These are phyloP conservation scores for Eucalyptus tenuipes DNA, from an alignment of 345 rosid species.

Conservation along the genomic window DNA sequence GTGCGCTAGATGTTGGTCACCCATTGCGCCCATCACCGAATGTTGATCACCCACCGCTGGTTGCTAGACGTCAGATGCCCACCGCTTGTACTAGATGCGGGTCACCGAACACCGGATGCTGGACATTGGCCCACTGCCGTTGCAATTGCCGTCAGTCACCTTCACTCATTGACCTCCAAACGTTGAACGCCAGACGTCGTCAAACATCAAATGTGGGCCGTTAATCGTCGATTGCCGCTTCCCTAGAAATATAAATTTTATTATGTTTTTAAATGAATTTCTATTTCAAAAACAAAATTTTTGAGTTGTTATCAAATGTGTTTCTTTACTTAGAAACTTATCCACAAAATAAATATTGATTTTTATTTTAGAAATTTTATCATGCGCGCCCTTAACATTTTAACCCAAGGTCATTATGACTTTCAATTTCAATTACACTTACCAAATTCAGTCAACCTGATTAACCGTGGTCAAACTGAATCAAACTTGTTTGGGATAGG, in stretches of 20 bases:
- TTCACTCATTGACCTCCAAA: accelerated
- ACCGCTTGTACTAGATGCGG: accelerated
- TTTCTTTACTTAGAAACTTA: accelerated
- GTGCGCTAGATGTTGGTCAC: accelerated
- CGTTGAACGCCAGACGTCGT: accelerated
- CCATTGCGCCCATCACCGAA: accelerated
- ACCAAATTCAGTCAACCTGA: not conserved
- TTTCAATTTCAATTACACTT: not conserved
- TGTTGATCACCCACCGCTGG: accelerated
- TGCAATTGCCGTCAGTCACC: accelerated
- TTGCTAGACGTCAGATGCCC: accelerated
- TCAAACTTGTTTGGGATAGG: not conserved
- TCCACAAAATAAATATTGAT: too few relatives aligned
- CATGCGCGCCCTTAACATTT: accelerated
- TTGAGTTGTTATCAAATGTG: accelerated
- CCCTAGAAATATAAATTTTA: too few relatives aligned
- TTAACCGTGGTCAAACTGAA: not conserved
- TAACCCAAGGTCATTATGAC: not conserved
- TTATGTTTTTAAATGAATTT: too few relatives aligned
- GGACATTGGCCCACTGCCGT: too few relatives aligned
- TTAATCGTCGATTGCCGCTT: accelerated
- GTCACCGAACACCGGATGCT: accelerated
- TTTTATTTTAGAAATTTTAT: too few relatives aligned
- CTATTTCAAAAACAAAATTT: too few relatives aligned
- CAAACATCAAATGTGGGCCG: accelerated